A percentile compares a stretch with the other conserved stretches of the same genome.
Evolutionary conservation across 73 alveolate species (phyloP).

Genomic region (Paramecium biaurelia): DNA sequence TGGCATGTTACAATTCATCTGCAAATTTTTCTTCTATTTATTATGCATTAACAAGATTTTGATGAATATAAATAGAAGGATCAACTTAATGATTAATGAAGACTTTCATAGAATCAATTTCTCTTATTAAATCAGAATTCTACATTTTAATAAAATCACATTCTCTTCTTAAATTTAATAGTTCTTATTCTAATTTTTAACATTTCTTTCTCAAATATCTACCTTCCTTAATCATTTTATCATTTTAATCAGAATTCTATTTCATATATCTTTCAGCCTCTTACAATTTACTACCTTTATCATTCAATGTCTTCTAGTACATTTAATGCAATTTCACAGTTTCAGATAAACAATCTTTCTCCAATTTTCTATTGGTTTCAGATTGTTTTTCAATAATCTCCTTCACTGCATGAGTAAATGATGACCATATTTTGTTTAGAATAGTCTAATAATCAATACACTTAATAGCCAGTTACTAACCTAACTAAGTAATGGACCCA

Average conservation of each 20-base stretch:
- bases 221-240: conserved; percentile 21
- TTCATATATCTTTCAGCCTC: conserved; percentile 37
- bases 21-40: neutral
- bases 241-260: neutral
- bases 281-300: neutral
- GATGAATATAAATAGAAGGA: neutral
- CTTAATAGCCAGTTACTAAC: neutral
- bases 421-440: neutral
- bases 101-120: neutral
- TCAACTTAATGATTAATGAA: neutral
- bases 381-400: conserved; percentile 4
- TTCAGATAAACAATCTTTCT: conserved; percentile 18
- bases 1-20: conserved; percentile 12
- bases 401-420: conserved; percentile 28
- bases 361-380: neutral
- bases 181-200: conserved; percentile 16
- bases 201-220: conserved; percentile 5
- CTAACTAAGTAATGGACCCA: conserved; percentile 5
- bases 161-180: neutral
- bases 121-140: neutral
- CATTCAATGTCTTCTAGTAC: neutral
- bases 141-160: neutral
- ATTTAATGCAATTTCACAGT: conserved; percentile 16
- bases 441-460: neutral
- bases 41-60: neutral